These are phyloP conservation scores for Globisporangium viniferum DNA, from an alignment of 352 stramenopile genomes.

Conservation along the genomic window DNA sequence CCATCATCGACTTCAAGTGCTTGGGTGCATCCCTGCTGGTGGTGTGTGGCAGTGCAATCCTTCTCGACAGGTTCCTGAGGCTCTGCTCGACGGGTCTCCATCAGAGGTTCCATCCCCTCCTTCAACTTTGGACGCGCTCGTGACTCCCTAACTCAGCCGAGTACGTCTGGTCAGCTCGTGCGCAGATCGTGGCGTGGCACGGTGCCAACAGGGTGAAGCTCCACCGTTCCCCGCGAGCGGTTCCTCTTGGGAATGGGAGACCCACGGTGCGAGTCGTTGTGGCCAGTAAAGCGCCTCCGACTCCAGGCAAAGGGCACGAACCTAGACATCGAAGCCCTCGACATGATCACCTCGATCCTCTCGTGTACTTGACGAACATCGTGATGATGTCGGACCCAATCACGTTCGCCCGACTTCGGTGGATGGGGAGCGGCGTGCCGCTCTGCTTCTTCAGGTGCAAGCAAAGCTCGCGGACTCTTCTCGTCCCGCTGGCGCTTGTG, in stretches of 20 bases:
- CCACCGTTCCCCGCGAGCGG: background rate
- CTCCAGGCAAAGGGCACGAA: background rate
- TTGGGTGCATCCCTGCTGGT: background rate
- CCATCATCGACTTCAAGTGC: background rate
- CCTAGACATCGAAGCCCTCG: too few relatives aligned
- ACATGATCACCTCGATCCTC: background rate
- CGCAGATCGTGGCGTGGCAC: background rate
- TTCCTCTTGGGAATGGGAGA: background rate
- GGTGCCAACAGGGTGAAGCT: background rate
- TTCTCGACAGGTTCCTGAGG: background rate
- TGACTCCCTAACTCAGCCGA: background rate
- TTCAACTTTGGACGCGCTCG: background rate
- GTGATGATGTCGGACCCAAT: constrained; percentile 9
- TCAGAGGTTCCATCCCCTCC: background rate
- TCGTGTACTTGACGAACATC: constrained; percentile 4
- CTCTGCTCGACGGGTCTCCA: background rate
- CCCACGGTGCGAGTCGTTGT: background rate
- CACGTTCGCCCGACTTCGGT: background rate
- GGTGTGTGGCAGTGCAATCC: background rate
- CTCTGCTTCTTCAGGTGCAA: background rate
- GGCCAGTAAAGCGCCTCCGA: background rate
- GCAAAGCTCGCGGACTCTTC: background rate
- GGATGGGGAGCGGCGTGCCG: background rate
- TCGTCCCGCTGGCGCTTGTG: constrained; percentile 2
- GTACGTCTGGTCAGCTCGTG: background rate